These are phyloP conservation scores for Gossypium aridum DNA, from an alignment of 441 rosid genomes.

Conservation along the genomic window DNA sequence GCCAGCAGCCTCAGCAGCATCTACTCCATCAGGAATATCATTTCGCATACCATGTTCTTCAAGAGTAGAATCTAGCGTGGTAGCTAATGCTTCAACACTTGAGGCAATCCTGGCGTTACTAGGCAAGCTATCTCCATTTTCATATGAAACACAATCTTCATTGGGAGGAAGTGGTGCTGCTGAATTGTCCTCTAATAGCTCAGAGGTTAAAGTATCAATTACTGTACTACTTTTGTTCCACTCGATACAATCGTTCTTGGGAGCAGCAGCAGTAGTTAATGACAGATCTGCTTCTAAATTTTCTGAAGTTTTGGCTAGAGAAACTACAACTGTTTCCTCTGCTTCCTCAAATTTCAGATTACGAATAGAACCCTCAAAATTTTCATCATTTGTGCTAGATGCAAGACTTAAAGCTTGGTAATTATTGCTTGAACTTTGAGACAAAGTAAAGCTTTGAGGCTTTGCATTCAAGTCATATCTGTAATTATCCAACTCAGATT, in stretches of 20 bases:
- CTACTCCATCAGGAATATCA: constrained; percentile 24
- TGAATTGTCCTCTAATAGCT: constrained; percentile 35
- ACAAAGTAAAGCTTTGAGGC: constrained; percentile 55
- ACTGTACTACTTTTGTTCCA: constrained; percentile 25
- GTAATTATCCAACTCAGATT: constrained; percentile 61
- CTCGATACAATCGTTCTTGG: constrained; percentile 23
- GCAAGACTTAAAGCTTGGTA: constrained; percentile 46
- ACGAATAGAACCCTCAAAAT: constrained; percentile 31
- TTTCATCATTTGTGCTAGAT: constrained; percentile 30
- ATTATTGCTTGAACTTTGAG: constrained; percentile 48
- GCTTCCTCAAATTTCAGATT: constrained; percentile 26
- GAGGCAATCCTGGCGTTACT: constrained; percentile 28
- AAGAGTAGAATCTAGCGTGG: constrained; percentile 26
- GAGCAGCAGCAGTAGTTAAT: constrained; percentile 12
- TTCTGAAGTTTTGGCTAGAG: constrained; percentile 34
- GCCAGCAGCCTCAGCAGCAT: constrained; percentile 32
- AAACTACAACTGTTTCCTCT: constrained; percentile 30
- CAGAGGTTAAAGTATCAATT: constrained; percentile 35
- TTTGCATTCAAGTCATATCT: constrained; percentile 47
- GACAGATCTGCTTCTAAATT: constrained; percentile 25
- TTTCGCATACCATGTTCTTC: constrained; percentile 23
- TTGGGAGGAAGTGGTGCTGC: constrained; percentile 19
- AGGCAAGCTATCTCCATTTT: constrained; percentile 28
- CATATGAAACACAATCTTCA: constrained; percentile 24
- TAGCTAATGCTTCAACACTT: constrained; percentile 28